Evolutionary conservation across 108 stramenopile genomes (phyloP).

Genomic region (Poteriospumella lacustris): DNA sequence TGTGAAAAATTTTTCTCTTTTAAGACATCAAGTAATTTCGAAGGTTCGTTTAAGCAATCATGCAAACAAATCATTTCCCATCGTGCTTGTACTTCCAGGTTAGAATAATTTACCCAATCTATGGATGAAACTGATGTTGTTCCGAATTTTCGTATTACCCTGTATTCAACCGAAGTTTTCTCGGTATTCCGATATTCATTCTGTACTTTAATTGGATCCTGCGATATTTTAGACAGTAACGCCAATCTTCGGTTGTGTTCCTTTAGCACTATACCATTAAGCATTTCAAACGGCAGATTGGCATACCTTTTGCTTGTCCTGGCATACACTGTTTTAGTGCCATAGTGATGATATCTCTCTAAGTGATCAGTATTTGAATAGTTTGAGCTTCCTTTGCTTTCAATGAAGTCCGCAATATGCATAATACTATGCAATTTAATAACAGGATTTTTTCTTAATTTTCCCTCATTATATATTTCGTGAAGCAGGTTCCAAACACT

Average conservation of each 20-base stretch:
- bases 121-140: conserved; percentile 8
- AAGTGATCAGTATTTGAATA: conserved; percentile 3
- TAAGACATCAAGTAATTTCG: conserved; percentile 8
- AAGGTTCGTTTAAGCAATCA: conserved; percentile 8
- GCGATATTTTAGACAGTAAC: conserved; percentile 8
- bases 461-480: conserved; percentile 8
- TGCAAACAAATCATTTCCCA: conserved; percentile 8
- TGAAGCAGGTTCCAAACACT: conserved; percentile 7
- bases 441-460: conserved; percentile 9
- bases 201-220: conserved; percentile 8
- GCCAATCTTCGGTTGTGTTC: conserved; percentile 6
- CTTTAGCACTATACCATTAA: conserved; percentile 8
- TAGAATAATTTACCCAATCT: conserved; percentile 9
- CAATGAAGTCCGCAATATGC: conserved; percentile 2
- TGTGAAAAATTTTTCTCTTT: conserved; percentile 9
- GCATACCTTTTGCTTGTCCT: conserved; percentile 7
- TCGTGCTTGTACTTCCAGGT: conserved; percentile 6
- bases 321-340: conserved; percentile 7
- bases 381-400: conserved; percentile 7
- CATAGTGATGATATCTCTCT: conserved; percentile 8
- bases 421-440: conserved; percentile 9
- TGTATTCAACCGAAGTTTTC: conserved; percentile 8
- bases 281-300: conserved; percentile 7
- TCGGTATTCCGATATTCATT: conserved; percentile 8
- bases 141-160: conserved; percentile 7